Conservation (phyloP, 257 asterid species). For the Scutellaria baicalensis region DNA sequence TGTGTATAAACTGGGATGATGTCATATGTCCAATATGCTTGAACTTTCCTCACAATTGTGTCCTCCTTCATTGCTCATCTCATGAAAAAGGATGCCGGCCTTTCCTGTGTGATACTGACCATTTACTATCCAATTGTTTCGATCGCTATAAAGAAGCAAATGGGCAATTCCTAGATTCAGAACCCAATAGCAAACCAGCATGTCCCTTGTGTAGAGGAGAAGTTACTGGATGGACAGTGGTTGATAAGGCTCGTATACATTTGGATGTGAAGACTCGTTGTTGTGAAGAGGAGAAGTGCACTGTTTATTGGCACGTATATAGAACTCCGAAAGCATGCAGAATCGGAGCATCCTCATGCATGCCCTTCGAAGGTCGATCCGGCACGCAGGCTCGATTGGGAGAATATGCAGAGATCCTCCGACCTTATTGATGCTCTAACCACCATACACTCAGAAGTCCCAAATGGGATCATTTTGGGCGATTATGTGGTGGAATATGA, state of each 20-base stretch:
- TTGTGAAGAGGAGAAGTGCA: constrained; percentile 63
- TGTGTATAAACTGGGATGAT: constrained; percentile 51
- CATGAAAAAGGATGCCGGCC: constrained; percentile 64
- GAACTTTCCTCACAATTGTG: constrained; percentile 69
- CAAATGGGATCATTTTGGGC: constrained; percentile 69
- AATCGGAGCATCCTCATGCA: constrained; percentile 61
- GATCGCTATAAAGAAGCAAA: constrained; percentile 70
- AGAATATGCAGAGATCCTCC: constrained; percentile 68
- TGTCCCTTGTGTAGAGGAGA: constrained; percentile 84
- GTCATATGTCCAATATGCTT: constrained; percentile 71
- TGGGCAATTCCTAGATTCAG: constrained; percentile 23
- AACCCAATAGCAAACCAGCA: constrained; percentile 26
- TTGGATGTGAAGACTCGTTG: constrained; percentile 56
- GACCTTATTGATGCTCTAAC: constrained; percentile 68
- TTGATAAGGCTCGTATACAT: constrained; percentile 48
- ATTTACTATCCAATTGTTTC: constrained; percentile 67
- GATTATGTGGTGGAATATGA: constrained; percentile 84
- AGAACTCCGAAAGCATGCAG: constrained; percentile 60
- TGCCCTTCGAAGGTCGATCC: constrained; percentile 71
- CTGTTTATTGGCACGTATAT: constrained; percentile 41
- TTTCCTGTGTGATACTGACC: constrained; percentile 67
- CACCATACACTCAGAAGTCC: constrained; percentile 66
- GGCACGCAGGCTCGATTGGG: constrained; percentile 76
- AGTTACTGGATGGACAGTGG: constrained; percentile 62
- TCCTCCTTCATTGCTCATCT: constrained; percentile 73